These are phyloP conservation scores for Streptanthus diversifolius DNA, from an alignment of 345 rosid species.

Conservation along the genomic window DNA sequence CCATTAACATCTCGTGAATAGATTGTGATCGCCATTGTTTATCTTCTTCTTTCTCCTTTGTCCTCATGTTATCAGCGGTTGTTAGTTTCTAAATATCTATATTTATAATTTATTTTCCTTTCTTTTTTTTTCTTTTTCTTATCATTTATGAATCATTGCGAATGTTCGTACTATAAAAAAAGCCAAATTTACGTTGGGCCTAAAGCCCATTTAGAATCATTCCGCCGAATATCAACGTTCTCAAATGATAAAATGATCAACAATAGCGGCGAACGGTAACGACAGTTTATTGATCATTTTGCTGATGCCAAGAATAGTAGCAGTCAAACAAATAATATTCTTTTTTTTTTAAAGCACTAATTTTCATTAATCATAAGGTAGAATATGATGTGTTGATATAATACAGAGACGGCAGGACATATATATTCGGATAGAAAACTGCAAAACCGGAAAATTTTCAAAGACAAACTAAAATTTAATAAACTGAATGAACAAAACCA, in stretches of 20 bases:
- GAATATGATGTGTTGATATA: too few relatives aligned
- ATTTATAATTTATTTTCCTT: not conserved
- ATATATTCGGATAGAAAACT: too few relatives aligned
- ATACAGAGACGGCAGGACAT: too few relatives aligned
- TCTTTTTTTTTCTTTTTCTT: not conserved
- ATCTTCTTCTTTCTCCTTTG: not conserved
- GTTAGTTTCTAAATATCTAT: not conserved
- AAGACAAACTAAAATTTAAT: too few relatives aligned
- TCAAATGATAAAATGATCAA: too few relatives aligned
- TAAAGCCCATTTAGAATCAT: not conserved
- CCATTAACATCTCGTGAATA: slow-evolving; percentile 53
- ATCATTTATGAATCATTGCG: slow-evolving; percentile 15
- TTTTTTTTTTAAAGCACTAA: too few relatives aligned
- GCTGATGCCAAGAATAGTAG: not conserved
- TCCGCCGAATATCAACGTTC: too few relatives aligned
- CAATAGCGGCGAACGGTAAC: not conserved
- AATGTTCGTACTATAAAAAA: not conserved
- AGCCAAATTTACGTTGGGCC: not conserved
- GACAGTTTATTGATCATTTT: not conserved
- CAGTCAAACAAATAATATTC: not conserved
- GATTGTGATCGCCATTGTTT: slow-evolving; percentile 29
- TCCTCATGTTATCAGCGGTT: slow-evolving; percentile 6
- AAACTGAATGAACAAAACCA: too few relatives aligned
- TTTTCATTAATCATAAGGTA: too few relatives aligned
- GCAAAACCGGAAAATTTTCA: too few relatives aligned